Evolutionary conservation across 2,329 filamentous ascomycete genomes (phyloP).

Genomic region (Hypoxylon sp.): DNA sequence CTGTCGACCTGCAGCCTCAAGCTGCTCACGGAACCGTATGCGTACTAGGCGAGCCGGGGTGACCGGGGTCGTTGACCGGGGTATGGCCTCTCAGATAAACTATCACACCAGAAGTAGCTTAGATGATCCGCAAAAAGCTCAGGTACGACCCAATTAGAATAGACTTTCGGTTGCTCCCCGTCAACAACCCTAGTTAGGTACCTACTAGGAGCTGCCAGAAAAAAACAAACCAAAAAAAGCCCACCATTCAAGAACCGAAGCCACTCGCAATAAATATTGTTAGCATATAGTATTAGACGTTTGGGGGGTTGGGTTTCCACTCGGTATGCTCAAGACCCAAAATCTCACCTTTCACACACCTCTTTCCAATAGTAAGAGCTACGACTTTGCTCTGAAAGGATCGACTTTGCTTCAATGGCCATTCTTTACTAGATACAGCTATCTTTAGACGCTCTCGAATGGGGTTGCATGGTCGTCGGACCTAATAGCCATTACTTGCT

Average conservation of each 20-base stretch:
- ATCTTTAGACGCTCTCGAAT: slow-evolving; percentile 28
- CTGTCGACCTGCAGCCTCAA: slow-evolving; percentile 39
- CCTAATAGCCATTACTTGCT: slow-evolving; percentile 18
- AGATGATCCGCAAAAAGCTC: slow-evolving; percentile 27
- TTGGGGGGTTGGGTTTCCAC: slow-evolving; percentile 26
- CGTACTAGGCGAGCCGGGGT: slow-evolving; percentile 37
- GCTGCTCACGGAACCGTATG: slow-evolving; percentile 24
- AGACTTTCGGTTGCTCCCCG: slow-evolving; percentile 47
- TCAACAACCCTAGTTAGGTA: slow-evolving; percentile 37
- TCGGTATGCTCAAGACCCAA: slow-evolving; percentile 26
- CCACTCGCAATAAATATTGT: slow-evolving; percentile 31
- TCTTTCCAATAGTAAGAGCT: slow-evolving; percentile 32
- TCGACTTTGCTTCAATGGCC: slow-evolving; percentile 26
- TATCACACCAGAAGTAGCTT: slow-evolving; percentile 43
- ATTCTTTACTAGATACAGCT: slow-evolving; percentile 29
- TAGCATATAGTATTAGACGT: slow-evolving; percentile 1
- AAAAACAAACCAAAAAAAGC: slow-evolving; percentile 42
- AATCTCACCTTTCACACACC: slow-evolving; percentile 32
- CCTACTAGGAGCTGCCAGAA: slow-evolving; percentile 12
- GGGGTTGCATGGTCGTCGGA: slow-evolving; percentile 25
- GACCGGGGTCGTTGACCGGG: background rate
- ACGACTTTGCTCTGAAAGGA: slow-evolving; percentile 29
- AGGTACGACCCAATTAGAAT: slow-evolving; percentile 45
- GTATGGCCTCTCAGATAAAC: slow-evolving; percentile 30
- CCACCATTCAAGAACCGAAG: slow-evolving; percentile 27